Percentiles rank a stretch among this genome's conserved stretches.
Conservation (phyloP, 192 early-diverging fungal genomes). For the Linnemannia schmuckeri region DNA sequence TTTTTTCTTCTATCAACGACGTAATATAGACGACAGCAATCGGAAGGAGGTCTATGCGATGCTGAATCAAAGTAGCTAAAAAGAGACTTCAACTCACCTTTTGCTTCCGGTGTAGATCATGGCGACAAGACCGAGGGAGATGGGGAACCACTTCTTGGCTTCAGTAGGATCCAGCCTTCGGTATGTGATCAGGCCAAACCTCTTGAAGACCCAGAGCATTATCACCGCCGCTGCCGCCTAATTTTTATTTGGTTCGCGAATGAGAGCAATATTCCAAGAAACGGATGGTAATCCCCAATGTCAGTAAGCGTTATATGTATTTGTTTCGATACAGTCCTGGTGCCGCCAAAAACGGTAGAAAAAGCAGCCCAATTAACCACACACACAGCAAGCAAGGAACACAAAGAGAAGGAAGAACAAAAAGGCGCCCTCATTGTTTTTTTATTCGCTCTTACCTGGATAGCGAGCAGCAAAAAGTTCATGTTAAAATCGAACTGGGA, state of each 20-base stretch:
- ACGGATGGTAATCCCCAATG: background rate
- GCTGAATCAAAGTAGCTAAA: too few species aligned
- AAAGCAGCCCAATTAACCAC: background rate
- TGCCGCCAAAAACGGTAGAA: background rate
- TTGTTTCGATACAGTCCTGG: background rate
- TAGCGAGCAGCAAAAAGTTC: slow-evolving; percentile 85
- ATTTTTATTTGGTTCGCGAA: background rate
- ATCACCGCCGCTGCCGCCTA: slow-evolving; percentile 64
- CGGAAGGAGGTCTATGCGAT: background rate
- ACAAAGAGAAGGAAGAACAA: background rate
- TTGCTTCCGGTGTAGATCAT: slow-evolving; percentile 99
- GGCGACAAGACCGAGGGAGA: slow-evolving; percentile 84
- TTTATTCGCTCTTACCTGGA: slow-evolving; percentile 64
- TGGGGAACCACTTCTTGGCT: slow-evolving; percentile 84
- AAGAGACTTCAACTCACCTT: slow-evolving; percentile 55
- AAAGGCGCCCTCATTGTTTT: too few species aligned
- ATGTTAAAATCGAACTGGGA: slow-evolving; percentile 87
- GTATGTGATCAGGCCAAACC: slow-evolving; percentile 71
- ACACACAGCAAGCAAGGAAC: background rate
- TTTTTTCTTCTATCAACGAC: background rate
- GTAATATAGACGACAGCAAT: background rate
- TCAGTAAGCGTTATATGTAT: background rate
- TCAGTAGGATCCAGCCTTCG: slow-evolving; percentile 74
- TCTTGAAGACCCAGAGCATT: slow-evolving; percentile 67
- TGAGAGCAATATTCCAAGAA: background rate